Base-by-base conservation (phyloP, 1,284 basidiomycete species). In the Trametes polyzona region DNA sequence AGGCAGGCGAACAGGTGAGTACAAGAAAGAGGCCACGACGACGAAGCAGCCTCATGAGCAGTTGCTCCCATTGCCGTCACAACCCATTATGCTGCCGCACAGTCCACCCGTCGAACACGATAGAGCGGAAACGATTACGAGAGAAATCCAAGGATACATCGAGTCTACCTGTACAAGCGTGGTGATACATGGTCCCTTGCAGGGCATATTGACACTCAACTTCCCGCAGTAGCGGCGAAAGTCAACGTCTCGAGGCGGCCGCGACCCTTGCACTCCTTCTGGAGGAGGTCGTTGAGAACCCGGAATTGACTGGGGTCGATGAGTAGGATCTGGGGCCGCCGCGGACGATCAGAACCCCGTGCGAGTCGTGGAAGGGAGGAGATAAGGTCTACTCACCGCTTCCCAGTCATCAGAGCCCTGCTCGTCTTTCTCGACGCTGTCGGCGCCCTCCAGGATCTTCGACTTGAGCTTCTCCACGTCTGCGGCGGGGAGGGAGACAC, bases 251-350 rank as follows among this genome's bases (percentile, higher is more conserved):
- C 95, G 40, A 97, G 78, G 54, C 90, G 82, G 6, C 92, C 90
- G 63, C 86, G 80, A 12, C 92, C 93, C 71, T 95, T 93, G 68
- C 91, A 93, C 69, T 97, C 93, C 67, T 90, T 90, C 70, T 96
- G 90, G 50, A 99, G 76, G 30, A 99, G 73, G 59, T 98, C 95
- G 67, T 92, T 93, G 68, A 99, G 85, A 17, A 90, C 79, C 43
- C 92, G 87, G 81, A 98, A 95, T 65, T 94, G 88, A 37, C 91
- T 86, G 4, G 97, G 97, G 69, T 97, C 95, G 66, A 99, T 98
- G 47, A 95, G 81, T 71, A 96, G 84, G 48, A 90, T 83, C 95
- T 96, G 66, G 49, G 37, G 46, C 37, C n/a, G n/a, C 17, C 5
- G 3, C 9, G n/a, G 4, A n/a, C 19, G 12, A 23, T 40, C 9